These are phyloP conservation scores for Hordeum marinum DNA, from an alignment of 176 grass and related monocot species.

Conservation along the genomic window DNA sequence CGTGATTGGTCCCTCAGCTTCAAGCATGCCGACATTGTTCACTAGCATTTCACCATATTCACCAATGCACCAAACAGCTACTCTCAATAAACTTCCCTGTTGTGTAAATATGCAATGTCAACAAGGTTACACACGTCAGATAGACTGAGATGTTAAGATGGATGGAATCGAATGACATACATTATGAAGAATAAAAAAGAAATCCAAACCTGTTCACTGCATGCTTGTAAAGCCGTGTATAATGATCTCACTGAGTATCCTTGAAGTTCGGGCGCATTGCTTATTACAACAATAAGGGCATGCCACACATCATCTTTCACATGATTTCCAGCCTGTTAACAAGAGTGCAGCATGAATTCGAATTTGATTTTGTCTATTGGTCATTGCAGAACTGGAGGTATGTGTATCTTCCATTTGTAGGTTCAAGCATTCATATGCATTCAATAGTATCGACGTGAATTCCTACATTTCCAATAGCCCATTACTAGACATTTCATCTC, in stretches of 20 bases:
- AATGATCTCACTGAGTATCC: constrained; percentile 89
- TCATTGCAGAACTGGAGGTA: background rate
- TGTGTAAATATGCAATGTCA: constrained; percentile 24
- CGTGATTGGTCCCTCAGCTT: constrained; percentile 55
- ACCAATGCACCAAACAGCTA: constrained; percentile 92
- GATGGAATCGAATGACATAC: constrained; percentile 8
- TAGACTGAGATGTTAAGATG: background rate
- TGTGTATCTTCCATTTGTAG: background rate
- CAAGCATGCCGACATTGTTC: constrained; percentile 73
- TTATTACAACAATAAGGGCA: constrained; percentile 83
- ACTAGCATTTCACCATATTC: constrained; percentile 99
- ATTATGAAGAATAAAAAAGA: constrained; percentile 19
- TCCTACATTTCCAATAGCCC: background rate
- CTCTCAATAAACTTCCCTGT: constrained; percentile 90
- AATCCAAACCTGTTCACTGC: constrained; percentile 58
- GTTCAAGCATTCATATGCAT: background rate
- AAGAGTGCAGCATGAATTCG: constrained; percentile 14
- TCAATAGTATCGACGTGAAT: background rate
- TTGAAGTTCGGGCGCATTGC: constrained; percentile 93
- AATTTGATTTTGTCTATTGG: background rate
- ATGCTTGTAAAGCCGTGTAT: constrained; percentile 73
- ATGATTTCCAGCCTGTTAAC: constrained; percentile 76
- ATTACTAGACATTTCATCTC: background rate
- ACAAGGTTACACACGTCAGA: background rate
- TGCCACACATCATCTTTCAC: constrained; percentile 95